Evolutionary conservation across 768 basidiomycete genomes (phyloP), one percentile per base, ranked within the genome.

Genomic region (Kwoniella mangroviensis): DNA sequence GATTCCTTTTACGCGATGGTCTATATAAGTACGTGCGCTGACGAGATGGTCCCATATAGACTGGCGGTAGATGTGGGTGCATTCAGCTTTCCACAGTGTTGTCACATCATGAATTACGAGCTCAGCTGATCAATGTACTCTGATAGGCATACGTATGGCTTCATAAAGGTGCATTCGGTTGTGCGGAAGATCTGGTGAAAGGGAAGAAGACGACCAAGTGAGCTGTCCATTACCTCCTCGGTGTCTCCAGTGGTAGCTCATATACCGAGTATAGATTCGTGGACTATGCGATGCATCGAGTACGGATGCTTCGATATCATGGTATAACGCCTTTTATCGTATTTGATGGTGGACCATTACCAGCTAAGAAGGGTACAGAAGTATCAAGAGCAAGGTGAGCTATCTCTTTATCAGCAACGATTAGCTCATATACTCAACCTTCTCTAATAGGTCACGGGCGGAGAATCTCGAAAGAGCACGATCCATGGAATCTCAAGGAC

Each of bases 271-370:
- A 34, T 75, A 96, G 95, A 85, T 98, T 97, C 86, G 93, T 98
- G 69, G 90, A 96, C 81, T 99, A 96, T 84, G 91, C 91, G 49
- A 96, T 98, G 94, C 89, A 93, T 74, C 89, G 91, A 41, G 89
- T 98, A 54, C 88, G 94, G 34, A 87, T 98, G 64, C 84, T 99
- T 61, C 88, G 89, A 70, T 90, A 98, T 83, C 87, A 93, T 81
- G 88, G 89, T 24, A 92, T 98, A 69, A 87, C 87, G 61, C 96
- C 97, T 0, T 94, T 92, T 81, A 85, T 99, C 26, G 97, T 99
- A 19, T 96, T 99, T 76, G 97, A 98, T 79, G 97, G 97, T 17
- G 96, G 96, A 0, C 92, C 92, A 11, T 88, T 99, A 40, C 94
- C 94, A 9, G 95, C 96, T 17, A 99, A 99, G 87, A 89, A 88